A percentile compares a stretch with the other conserved stretches of the same genome.
These are phyloP conservation scores for Rhizoctonia solani DNA, from an alignment of 1,284 basidiomycete species.

Conservation along the genomic window DNA sequence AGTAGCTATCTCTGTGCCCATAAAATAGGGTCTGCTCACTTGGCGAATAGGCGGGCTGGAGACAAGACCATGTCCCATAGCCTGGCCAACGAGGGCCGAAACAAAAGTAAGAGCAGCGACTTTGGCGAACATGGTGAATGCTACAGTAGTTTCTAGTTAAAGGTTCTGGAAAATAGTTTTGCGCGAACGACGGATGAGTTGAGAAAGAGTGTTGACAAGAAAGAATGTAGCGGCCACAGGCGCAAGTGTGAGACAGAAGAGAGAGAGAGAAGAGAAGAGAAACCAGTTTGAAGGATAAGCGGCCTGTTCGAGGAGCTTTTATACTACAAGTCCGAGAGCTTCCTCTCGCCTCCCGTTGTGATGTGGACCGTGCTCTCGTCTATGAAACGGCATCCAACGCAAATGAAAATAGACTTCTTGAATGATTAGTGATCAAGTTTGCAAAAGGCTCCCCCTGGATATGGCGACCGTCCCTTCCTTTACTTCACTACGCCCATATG, in stretches of 20 bases:
- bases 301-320: not conserved
- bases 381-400: not conserved
- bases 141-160: not conserved
- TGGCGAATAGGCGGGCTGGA: not conserved
- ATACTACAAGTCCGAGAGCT: not conserved
- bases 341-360: slow-evolving; percentile 6
- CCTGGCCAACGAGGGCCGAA: slow-evolving; percentile 12
- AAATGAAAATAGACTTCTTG: not conserved
- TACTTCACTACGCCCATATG: slow-evolving; percentile 13
- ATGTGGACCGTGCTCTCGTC: not conserved
- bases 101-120: not conserved
- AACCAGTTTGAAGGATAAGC: not conserved
- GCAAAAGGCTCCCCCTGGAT: not conserved
- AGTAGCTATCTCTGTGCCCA: not conserved
- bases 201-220: slow-evolving; percentile 6
- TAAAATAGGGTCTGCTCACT: not conserved
- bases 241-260: not conserved
- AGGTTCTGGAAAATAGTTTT: not conserved
- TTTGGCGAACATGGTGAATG: slow-evolving; percentile 17
- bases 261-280: not conserved
- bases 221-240: slow-evolving; percentile 25
- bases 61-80: not conserved
- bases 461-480: slow-evolving; percentile 14
- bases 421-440: not conserved
- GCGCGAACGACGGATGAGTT: slow-evolving; percentile 4